Base-by-base conservation (phyloP, 768 basidiomycete genomes). In the Russula sp. region DNA sequence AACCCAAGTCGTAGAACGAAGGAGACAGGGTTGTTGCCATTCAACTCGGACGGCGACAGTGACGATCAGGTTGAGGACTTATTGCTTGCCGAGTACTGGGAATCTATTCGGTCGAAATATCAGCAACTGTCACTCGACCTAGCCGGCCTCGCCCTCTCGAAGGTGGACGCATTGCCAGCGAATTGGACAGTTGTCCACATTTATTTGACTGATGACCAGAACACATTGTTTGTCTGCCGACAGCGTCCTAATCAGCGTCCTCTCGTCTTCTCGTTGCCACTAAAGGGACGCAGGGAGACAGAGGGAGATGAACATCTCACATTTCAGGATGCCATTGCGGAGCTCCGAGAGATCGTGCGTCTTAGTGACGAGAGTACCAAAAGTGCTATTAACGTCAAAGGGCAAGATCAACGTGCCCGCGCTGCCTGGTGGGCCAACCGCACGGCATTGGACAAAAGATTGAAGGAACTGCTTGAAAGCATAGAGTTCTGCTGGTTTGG, bases 401-500 rank as follows among this genome's bases (percentile, higher is more conserved):
- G 81, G 35, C 82, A 87, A 45, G 84, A 88, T 61, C 76, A 77
- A 47, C 81, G 81, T 35, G 90, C 83, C 1, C 78, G 86, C 63
- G 76, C 79, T 0, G 80, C 77, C 1, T 98, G 97, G 97, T 99
- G 97, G 97, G 84, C 83, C 39, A 81, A 85, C 56, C 79, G 97
- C 3, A 74, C 76, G 25, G 81, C 79, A 22, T 78, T 98, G n/a
- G 94, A 98, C 69, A 77, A 76, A 50, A 81, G 93, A 25, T 71
- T 99, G 69, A 77, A 82, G 59, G 83, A 83, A 35, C 73, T 99
- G 7, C 71, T 97, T 38, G 83, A 84, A 65, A 92, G 87, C 65
- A 86, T 99, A 47, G 97, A 98, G 71, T 94, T 90, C 67, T 93
- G 90, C 69, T 98, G 97, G 97, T 78, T 99, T 3, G 96, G 97